Conservation (phyloP, 2,329 filamentous ascomycete species). For the Diaporthe sp. region DNA sequence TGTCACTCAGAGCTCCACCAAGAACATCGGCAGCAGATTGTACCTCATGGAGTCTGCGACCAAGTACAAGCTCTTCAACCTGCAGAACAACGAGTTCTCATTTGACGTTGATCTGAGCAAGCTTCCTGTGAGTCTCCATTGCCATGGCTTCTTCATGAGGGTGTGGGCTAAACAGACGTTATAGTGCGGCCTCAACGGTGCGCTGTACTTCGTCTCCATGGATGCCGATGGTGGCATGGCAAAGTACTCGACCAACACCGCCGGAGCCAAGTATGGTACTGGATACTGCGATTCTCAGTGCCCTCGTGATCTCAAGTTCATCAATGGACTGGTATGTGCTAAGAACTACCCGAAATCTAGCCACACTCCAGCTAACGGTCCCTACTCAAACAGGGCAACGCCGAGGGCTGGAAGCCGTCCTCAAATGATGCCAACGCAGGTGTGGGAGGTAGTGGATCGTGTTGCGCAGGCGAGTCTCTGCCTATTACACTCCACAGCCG, state of each 20-base stretch:
- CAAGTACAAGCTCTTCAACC: constrained; percentile 64
- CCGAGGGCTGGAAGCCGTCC: constrained; percentile 61
- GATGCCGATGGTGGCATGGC: constrained; percentile 52
- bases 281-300: constrained; percentile 59
- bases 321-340: constrained; percentile 53
- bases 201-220: constrained; percentile 61
- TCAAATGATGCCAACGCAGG: constrained; percentile 65
- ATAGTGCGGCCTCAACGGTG: constrained; percentile 73
- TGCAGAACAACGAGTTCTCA: constrained; percentile 73
- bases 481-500: too few relatives aligned
- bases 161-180: constrained; percentile 49
- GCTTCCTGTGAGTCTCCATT: constrained; percentile 68
- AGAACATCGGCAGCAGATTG: constrained; percentile 53
- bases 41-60: constrained; percentile 50
- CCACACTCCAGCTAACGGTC: not conserved
- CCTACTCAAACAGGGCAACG: constrained; percentile 49
- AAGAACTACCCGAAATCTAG: too few relatives aligned
- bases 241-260: constrained; percentile 55
- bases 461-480: constrained; percentile 55
- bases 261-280: constrained; percentile 61
- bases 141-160: constrained; percentile 38
- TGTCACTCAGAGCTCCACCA: constrained; percentile 55
- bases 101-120: constrained; percentile 76
- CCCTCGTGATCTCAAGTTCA: constrained; percentile 56
- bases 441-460: constrained; percentile 62